Conservation (phyloP, 192 early-diverging fungal genomes). For the Physocladia obscura region DNA sequence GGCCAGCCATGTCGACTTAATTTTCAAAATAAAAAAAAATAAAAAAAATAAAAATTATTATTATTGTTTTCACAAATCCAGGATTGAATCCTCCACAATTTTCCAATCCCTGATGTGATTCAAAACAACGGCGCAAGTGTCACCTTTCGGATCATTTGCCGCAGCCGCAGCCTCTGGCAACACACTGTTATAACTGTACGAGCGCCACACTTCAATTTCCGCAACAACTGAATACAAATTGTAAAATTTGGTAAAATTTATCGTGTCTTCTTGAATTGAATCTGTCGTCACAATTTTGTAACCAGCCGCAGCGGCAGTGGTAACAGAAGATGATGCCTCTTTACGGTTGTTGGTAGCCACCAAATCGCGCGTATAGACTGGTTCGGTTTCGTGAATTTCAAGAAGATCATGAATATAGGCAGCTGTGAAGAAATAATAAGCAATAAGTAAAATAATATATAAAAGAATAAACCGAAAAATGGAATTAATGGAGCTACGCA, state of each 20-base stretch:
- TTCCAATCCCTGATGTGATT: slow-evolving; percentile 46
- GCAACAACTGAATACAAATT: slow-evolving; percentile 48
- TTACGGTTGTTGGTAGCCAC: not conserved
- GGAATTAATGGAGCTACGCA: slow-evolving; percentile 48
- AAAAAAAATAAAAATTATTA: not conserved
- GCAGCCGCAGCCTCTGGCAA: slow-evolving; percentile 24
- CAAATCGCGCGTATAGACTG: slow-evolving; percentile 33
- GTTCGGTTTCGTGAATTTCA: slow-evolving; percentile 46
- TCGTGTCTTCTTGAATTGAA: not conserved
- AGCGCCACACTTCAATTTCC: slow-evolving; percentile 52
- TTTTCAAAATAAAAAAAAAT: not conserved
- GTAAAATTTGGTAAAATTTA: slow-evolving; percentile 57
- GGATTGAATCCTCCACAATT: slow-evolving; percentile 23
- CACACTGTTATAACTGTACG: slow-evolving; percentile 33
- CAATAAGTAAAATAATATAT: not conserved
- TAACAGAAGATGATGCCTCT: not conserved
- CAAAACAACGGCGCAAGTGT: slow-evolving; percentile 35
- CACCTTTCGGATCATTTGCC: slow-evolving; percentile 27
- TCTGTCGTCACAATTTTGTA: slow-evolving; percentile 17
- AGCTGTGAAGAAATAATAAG: slow-evolving; percentile 22
- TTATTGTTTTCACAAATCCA: slow-evolving; percentile 11
- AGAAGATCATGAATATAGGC: slow-evolving; percentile 55
- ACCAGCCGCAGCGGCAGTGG: not conserved
- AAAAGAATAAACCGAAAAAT: slow-evolving; percentile 41
- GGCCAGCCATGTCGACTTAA: not conserved